Base-by-base conservation (phyloP, 306 rosid genomes). In the Cucurbita ficifolia region DNA sequence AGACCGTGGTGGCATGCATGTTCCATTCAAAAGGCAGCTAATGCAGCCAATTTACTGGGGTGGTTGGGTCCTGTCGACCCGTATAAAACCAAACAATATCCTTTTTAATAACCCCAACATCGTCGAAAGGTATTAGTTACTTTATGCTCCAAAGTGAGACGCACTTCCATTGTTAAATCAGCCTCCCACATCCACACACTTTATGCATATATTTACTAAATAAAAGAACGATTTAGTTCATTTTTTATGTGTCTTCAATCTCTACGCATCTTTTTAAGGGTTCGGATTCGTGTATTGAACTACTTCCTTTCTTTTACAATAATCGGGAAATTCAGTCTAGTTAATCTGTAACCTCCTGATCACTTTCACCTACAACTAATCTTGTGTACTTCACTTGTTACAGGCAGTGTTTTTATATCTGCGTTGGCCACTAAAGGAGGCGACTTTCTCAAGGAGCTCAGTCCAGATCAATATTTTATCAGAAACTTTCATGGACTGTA, bases 11-110 rank as follows among this genome's bases (percentile, higher is more conserved):
- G 69, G 24, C 69, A 16, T 61, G 69, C 69, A 61, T 61, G 69
- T 61, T 74, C 68, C 81, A n/a, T 82, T 78, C 86, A 80, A 84
- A 88, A 83, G 79, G 83, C 79, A 71, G 82, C 88, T 52, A 91
- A 87, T 86, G 92, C 86, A 46, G 84, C 86, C 83, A 59, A 81
- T 82, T 54, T 71, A 83, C 39, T 50, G 86, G 83, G 80, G 87
- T 86, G 21, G 40, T 57, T 60, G 46, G 45, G 45, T 60, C 65
- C 65, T 35, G 39, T 14, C 42, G 0, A 7, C 19, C 19, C 45
- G 35, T 60, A 7, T 60, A 60, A 35, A 60, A 2, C 10, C 42
- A 60, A 35, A 60, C 3, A 61, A 38, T 8, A 17, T n/a, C 69
- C 48, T 5, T 5, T 5, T 14, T 14, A 1, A 5, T 49, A 29